Conservation (phyloP, 2,329 filamentous ascomycete genomes). For the Colletotrichum endophyticum region DNA sequence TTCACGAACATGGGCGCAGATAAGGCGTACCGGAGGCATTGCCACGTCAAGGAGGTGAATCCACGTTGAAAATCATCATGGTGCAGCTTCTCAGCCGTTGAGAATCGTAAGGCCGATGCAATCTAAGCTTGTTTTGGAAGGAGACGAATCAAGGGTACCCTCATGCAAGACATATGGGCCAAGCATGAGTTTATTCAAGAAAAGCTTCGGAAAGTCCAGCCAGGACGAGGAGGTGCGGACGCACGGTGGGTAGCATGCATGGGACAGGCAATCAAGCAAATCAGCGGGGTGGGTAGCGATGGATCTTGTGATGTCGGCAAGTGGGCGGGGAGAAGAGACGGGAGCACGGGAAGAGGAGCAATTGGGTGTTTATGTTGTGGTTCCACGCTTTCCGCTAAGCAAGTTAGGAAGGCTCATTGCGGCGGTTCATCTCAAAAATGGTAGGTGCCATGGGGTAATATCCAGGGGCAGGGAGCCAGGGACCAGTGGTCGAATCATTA, state of each 20-base stretch:
- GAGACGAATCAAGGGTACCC: background rate
- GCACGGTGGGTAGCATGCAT: background rate
- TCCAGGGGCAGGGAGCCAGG: background rate
- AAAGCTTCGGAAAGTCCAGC: background rate
- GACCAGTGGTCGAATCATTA: background rate
- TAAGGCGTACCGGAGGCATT: constrained; percentile 7
- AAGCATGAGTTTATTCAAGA: background rate
- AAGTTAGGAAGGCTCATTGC: constrained; percentile 4
- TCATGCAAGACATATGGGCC: background rate
- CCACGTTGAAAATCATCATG: background rate
- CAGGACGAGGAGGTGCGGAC: background rate
- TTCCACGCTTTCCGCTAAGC: background rate
- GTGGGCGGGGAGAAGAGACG: background rate
- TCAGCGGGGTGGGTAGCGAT: background rate
- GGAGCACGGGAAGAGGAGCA: background rate
- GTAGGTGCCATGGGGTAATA: constrained; percentile 7
- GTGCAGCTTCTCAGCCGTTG: background rate
- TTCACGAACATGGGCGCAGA: background rate
- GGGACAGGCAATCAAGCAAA: background rate
- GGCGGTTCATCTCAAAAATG: background rate
- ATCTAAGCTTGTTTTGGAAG: background rate
- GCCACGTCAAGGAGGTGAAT: constrained; percentile 8
- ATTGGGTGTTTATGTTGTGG: background rate
- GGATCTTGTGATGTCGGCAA: background rate
- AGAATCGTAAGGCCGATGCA: background rate